Evolutionary conservation across 2,329 filamentous ascomycete genomes (phyloP), one percentile per base, ranked within the genome.

Genomic region (Malbranchea cinnamomea): DNA sequence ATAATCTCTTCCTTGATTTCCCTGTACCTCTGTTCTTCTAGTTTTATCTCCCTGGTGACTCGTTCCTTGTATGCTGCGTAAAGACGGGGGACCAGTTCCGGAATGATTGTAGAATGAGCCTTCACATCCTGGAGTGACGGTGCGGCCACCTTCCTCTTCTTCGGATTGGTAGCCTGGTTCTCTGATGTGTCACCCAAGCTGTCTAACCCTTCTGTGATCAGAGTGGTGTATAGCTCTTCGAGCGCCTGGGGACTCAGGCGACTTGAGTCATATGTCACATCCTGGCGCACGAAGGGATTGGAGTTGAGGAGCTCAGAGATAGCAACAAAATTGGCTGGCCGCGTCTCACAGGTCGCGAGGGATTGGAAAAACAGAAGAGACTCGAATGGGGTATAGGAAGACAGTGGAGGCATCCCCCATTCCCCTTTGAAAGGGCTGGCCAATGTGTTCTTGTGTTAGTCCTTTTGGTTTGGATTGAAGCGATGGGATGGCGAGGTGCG

Each of bases 281-380:
- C 74, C 45, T 74, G 66, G 44, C 70, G 74, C 49, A 95, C 65
- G 38, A 83, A 64, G 11, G 69, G 62, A 51, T 91, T 84, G 47
- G 66, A 73, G 54, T 69, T 76, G 39, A 95, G 69, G 36, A 76
- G 59, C 40, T 78, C 68, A 35, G 83, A 84, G 39, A 89, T 80
- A 42, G 65, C 67, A 46, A 60, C 59, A 58, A 91, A 89, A 50
- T 69, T 72, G 37, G 64, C 53, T 30, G 71, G 60, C 41, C 73
- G 68, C 41, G 74, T 62, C 48, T 78, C 78, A 54, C 79, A 67
- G 42, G 64, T 63, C 42, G 74, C 67, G 40, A 91, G 67, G 37
- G 76, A 77, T 57, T 87, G 81, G 60, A 89, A 87, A 47, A 92
- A 68, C 42, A 89, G 70, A 38, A 91, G 68, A 49, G 77, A 79